Base-by-base conservation (phyloP, 129 eudicot genomes). In the Escallonia herrerae region DNA sequence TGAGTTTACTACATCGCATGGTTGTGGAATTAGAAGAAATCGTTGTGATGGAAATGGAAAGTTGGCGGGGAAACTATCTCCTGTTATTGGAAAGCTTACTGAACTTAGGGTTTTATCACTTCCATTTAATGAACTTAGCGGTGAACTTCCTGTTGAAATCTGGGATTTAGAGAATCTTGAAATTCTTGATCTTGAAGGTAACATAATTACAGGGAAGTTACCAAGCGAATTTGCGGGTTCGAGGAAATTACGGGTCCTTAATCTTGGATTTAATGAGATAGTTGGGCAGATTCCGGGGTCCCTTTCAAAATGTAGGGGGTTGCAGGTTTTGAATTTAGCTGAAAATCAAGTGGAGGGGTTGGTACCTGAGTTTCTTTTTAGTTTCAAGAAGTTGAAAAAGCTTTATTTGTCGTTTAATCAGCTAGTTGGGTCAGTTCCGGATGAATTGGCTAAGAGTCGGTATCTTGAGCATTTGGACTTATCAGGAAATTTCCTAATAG, bases 171-270 rank as follows among this genome's bases (percentile, higher is more conserved):
- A 45, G 74, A 68, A 71, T 65, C 82, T 87, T 69, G 72, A 83
- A 64, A 82, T 87, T 44, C 79, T 87, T 76, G 90, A 87, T 79
- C 59, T 87, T 43, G 90, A 84, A 81, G 95, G 91, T 74, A 87
- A 87, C 81, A 55, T 42, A 40, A 66, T 84, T 43, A 50, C 64
- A 50, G 91, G 85, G 41, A 61, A 76, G 68, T 74, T 84, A 43
- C 74, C 87, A 6, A 65, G 78, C 40, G 64, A 66, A 15, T 79
- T 87, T 54, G 49, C 41, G 8, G 72, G 75, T 12, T 81, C 84
- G 75, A 81, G 79, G 80, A 76, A 79, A 15, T 72, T 87, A 68
- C 74, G 73, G 73, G 80, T 87, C 79, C 75, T 87, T 63, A 87
- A 84, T 65, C 53, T 87, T 5, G 85, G 81, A 45, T 81, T 74